Percentiles rank a stretch among this genome's conserved stretches.
These are phyloP conservation scores for Dunaliella primolecta DNA, from an alignment of 139 green algal genomes.

Conservation along the genomic window DNA sequence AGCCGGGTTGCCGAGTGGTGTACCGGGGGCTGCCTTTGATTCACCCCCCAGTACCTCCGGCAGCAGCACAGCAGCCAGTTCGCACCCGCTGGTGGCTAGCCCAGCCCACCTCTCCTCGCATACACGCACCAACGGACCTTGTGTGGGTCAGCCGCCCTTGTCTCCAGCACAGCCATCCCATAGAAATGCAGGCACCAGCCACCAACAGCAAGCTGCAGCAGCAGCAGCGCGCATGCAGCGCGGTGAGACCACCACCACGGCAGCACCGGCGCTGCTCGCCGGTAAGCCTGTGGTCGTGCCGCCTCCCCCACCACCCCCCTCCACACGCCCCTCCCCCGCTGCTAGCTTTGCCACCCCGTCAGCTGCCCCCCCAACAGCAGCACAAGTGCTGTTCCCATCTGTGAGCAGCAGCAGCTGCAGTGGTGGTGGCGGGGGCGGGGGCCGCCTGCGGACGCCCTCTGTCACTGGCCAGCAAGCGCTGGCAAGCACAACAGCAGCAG, in stretches of 20 bases:
- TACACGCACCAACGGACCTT: slow-evolving; percentile 1
- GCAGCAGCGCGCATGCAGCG: too few species aligned
- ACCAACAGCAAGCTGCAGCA: too few species aligned
- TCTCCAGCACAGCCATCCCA: not conserved
- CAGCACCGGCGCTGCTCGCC: too few species aligned
- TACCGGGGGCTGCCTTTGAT: not conserved
- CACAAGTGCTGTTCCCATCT: not conserved
- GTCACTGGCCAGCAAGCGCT: not conserved
- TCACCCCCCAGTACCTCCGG: not conserved
- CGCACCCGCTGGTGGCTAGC: not conserved
- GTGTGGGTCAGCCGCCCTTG: not conserved
- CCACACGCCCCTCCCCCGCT: not conserved
- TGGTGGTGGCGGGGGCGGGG: too few species aligned
- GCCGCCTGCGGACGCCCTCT: not conserved
- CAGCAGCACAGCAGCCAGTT: not conserved
- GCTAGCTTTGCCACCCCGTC: not conserved
- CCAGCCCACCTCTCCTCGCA: not conserved
- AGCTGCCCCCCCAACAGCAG: not conserved
- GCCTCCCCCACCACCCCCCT: too few species aligned
- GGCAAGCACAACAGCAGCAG: too few species aligned
- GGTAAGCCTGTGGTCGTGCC: too few species aligned
- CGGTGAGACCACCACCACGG: too few species aligned
- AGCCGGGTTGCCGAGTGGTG: not conserved
- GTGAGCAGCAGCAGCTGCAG: not conserved
- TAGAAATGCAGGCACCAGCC: too few species aligned